These are phyloP conservation scores for Skeletonema menzelii DNA, from an alignment of 108 stramenopile species.

Conservation along the genomic window DNA sequence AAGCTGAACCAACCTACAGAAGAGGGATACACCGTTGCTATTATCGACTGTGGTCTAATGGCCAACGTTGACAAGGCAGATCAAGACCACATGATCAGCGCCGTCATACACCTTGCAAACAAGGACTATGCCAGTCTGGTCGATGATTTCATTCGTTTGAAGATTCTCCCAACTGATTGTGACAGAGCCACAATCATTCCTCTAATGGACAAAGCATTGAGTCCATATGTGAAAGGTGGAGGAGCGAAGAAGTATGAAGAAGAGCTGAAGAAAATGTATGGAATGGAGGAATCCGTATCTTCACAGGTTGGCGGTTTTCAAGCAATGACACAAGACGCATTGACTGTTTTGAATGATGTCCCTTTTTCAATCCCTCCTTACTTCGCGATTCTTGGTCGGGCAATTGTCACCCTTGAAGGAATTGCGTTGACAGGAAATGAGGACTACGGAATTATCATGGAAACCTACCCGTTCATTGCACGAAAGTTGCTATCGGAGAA, in stretches of 20 bases:
- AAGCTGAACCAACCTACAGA: constrained; percentile 65
- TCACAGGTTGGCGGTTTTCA: constrained; percentile 85
- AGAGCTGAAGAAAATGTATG: constrained; percentile 77
- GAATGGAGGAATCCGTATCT: constrained; percentile 74
- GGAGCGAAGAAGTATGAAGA: constrained; percentile 90
- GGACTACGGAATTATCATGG: constrained; percentile 90
- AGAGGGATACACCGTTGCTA: constrained; percentile 69
- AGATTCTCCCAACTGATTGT: constrained; percentile 79
- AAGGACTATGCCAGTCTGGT: constrained; percentile 87
- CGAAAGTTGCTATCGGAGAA: constrained; percentile 81
- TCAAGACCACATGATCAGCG: constrained; percentile 82
- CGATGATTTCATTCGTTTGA: constrained; percentile 85
- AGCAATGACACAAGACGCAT: constrained; percentile 71
- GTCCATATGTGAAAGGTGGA: constrained; percentile 90
- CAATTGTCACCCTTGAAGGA: constrained; percentile 91
- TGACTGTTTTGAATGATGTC: constrained; percentile 88
- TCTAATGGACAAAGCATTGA: constrained; percentile 91
- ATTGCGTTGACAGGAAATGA: constrained; percentile 83
- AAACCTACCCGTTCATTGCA: constrained; percentile 89
- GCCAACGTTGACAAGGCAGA: constrained; percentile 71
- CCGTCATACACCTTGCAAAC: constrained; percentile 90
- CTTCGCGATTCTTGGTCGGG: constrained; percentile 66
- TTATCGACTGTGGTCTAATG: constrained; percentile 91
- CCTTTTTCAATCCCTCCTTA: constrained; percentile 88
- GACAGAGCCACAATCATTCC: constrained; percentile 82